Evolutionary conservation across 768 basidiomycete genomes (phyloP).

Genomic region (Lentinula edodes): DNA sequence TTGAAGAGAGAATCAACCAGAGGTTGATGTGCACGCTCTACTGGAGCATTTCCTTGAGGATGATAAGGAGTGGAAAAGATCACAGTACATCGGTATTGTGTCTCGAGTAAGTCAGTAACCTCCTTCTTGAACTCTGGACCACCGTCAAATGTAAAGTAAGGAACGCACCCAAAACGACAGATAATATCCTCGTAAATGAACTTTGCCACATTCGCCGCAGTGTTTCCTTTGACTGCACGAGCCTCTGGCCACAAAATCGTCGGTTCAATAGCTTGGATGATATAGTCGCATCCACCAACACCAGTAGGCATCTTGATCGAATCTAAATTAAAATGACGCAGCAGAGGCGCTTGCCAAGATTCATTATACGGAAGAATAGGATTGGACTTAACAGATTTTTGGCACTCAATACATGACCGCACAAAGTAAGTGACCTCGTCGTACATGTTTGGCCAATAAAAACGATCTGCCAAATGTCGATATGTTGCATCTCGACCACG

Average conservation of each 20-base stretch:
- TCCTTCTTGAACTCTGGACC: slow-evolving; percentile 25
- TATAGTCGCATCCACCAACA: slow-evolving; percentile 13
- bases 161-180: slow-evolving; percentile 18
- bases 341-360: slow-evolving; percentile 15
- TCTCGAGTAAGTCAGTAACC: slow-evolving; percentile 13
- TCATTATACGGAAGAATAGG: slow-evolving; percentile 17
- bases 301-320: slow-evolving; percentile 23
- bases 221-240: slow-evolving; percentile 5
- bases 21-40: slow-evolving; percentile 23
- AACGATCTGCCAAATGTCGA: slow-evolving; percentile 14
- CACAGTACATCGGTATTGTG: slow-evolving; percentile 18
- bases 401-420: slow-evolving; percentile 25
- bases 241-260: slow-evolving; percentile 19
- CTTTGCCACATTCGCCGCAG: slow-evolving; percentile 12
- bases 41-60: slow-evolving; percentile 23
- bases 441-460: slow-evolving; percentile 32
- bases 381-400: slow-evolving; percentile 15
- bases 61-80: slow-evolving; percentile 24
- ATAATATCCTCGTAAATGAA: slow-evolving; percentile 26
- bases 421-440: slow-evolving; percentile 23
- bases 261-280: slow-evolving; percentile 21
- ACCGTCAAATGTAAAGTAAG: slow-evolving; percentile 19
- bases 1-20: slow-evolving; percentile 16
- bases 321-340: slow-evolving; percentile 21
- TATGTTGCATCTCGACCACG: slow-evolving; percentile 20